A percentile compares a stretch with the other conserved stretches of the same genome.
Conservation (phyloP, 2,329 filamentous ascomycete species). For the Chrysoporthe deuterocubensis region DNA sequence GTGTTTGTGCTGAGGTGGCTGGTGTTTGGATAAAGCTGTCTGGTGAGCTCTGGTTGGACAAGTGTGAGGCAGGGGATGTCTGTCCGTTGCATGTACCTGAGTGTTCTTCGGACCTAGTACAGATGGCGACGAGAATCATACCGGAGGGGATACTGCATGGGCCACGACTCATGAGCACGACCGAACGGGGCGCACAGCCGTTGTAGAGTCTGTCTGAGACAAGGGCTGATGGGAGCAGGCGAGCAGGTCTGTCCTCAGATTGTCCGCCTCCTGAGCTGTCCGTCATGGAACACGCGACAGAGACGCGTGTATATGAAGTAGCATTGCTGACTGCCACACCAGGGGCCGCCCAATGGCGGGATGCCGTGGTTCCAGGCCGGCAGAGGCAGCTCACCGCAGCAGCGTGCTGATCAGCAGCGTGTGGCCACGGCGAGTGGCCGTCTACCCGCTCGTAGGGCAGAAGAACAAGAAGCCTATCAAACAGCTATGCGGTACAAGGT, state of each 20-base stretch:
- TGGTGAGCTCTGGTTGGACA: too few species aligned
- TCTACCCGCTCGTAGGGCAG: conserved; percentile 18
- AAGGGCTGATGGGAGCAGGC: not conserved
- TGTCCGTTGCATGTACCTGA: not conserved
- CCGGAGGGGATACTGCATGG: not conserved
- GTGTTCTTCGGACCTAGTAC: not conserved
- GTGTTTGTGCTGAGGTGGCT: too few species aligned
- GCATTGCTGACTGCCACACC: not conserved
- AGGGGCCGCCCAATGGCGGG: not conserved
- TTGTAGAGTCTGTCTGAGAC: not conserved
- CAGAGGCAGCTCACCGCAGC: not conserved
- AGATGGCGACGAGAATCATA: not conserved
- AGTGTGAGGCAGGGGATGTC: not conserved
- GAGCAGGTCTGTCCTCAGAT: not conserved
- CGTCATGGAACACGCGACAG: not conserved
- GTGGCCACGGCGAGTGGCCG: not conserved
- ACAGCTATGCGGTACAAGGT: not conserved
- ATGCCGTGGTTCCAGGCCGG: not conserved
- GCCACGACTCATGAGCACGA: not conserved
- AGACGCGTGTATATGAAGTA: not conserved
- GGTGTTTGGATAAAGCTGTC: too few species aligned
- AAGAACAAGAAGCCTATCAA: conserved; percentile 7
- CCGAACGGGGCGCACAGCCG: not conserved
- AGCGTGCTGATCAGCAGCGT: not conserved
- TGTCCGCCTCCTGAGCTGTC: not conserved